Evolutionary conservation across 2,329 filamentous ascomycete genomes (phyloP).

Genomic region (Diaporthe nobilis): DNA sequence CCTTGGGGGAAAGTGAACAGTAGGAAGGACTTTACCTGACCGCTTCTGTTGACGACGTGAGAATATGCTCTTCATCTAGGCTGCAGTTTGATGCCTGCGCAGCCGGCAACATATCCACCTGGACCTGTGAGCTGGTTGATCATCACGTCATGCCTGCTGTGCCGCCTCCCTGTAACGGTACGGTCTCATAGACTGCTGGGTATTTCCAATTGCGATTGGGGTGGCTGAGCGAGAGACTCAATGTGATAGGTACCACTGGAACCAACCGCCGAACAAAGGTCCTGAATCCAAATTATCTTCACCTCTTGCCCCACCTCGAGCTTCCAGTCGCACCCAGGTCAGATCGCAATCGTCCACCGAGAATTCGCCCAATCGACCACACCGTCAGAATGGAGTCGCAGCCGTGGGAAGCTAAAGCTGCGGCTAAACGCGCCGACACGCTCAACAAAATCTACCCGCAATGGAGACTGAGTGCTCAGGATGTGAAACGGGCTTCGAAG

Average conservation of each 20-base stretch:
- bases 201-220: too few relatives aligned
- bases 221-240: neutral
- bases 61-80: neutral
- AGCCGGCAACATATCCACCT: neutral
- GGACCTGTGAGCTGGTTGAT: too few relatives aligned
- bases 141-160: too few relatives aligned
- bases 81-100: neutral
- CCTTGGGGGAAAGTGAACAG: neutral
- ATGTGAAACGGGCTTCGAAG: neutral
- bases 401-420: neutral
- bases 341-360: neutral
- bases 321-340: neutral
- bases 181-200: too few relatives aligned
- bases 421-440: neutral
- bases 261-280: slow-evolving; percentile 1
- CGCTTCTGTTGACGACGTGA: neutral
- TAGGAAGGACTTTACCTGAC: neutral
- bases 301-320: neutral
- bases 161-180: too few relatives aligned
- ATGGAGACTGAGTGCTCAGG: neutral
- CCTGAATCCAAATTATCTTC: neutral
- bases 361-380: neutral
- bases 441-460: neutral
- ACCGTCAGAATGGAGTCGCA: neutral
- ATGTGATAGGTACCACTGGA: neutral